Evolutionary conservation across 202 grass and related monocot species (phyloP).

Genomic region (Zoysia matrella): DNA sequence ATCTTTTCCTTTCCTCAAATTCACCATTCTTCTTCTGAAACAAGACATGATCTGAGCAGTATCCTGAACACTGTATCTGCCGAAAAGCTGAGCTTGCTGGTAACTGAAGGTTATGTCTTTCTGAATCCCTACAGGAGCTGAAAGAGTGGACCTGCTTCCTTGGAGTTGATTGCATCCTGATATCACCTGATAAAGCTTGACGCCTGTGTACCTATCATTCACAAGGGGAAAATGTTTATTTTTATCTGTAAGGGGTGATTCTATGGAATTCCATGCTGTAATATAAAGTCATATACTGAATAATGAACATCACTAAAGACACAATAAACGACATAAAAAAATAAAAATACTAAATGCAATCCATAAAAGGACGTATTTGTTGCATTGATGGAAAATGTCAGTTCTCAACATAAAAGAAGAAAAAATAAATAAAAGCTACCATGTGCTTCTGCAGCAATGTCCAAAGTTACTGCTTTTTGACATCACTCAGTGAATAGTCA

Average conservation of each 20-base stretch:
- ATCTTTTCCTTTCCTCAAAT: conserved; percentile 28
- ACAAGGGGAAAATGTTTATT: conserved; percentile 18
- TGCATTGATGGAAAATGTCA: background rate
- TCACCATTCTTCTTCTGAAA: conserved; percentile 26
- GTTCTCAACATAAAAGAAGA: background rate
- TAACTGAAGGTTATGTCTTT: conserved; percentile 29
- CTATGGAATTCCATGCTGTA: conserved; percentile 14
- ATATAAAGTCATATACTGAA: conserved; percentile 10
- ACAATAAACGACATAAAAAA: background rate
- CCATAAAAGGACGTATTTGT: background rate
- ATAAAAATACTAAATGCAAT: background rate
- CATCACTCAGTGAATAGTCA: background rate
- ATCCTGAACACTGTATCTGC: conserved; percentile 24
- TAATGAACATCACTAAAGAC: background rate
- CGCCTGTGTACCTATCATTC: conserved; percentile 34
- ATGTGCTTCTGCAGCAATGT: conserved; percentile 11
- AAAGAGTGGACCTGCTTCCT: conserved; percentile 45
- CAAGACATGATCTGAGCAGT: conserved; percentile 5
- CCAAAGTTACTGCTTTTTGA: background rate
- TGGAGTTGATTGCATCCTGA: conserved; percentile 48
- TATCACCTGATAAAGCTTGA: conserved; percentile 37
- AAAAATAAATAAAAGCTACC: background rate
- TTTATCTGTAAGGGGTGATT: background rate
- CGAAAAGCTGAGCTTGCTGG: conserved; percentile 32
- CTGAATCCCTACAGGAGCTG: conserved; percentile 39